Percentiles rank a stretch among this genome's conserved stretches.
phyloP scores from a whole-genome alignment of 768 basidiomycete genomes.

The Mrakia blollopis region DNA sequence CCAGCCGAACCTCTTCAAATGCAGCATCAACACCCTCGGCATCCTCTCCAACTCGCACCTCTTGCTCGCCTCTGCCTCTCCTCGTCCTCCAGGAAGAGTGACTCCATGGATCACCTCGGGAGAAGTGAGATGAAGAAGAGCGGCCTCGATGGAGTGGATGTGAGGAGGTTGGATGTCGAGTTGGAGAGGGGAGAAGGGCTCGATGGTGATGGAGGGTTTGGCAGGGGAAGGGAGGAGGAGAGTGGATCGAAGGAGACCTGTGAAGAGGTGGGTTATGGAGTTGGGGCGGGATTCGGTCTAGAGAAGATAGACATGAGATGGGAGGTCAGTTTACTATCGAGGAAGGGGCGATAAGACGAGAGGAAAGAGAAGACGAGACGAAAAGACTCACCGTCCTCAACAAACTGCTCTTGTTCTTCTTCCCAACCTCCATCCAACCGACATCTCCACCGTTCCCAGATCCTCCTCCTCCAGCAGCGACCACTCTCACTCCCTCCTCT shows the following conservation, averaged over 20 bases:
- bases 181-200: constrained; percentile 83
- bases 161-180: constrained; percentile 81
- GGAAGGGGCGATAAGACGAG: background rate
- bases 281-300: constrained; percentile 76
- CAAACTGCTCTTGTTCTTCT: constrained; percentile 70
- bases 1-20: constrained; percentile 87
- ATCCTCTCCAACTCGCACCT: constrained; percentile 72
- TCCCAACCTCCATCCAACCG: constrained; percentile 91
- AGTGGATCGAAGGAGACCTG: constrained; percentile 83
- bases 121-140: constrained; percentile 67
- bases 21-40: constrained; percentile 77
- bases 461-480: constrained; percentile 8
- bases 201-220: constrained; percentile 75
- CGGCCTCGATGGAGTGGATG: constrained; percentile 74
- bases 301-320: background rate
- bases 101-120: constrained; percentile 74
- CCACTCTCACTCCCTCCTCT: constrained; percentile 14
- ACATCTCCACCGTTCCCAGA: constrained; percentile 44
- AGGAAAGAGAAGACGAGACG: background rate
- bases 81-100: constrained; percentile 55
- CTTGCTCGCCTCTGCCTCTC: constrained; percentile 65
- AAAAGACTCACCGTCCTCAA: constrained; percentile 66
- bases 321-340: too few species aligned
- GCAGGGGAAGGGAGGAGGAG: constrained; percentile 57
- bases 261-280: constrained; percentile 86